Percentiles rank a stretch among this genome's conserved stretches.
Conservation (phyloP, 257 asterid species). For the Salvia miltiorrhiza region DNA sequence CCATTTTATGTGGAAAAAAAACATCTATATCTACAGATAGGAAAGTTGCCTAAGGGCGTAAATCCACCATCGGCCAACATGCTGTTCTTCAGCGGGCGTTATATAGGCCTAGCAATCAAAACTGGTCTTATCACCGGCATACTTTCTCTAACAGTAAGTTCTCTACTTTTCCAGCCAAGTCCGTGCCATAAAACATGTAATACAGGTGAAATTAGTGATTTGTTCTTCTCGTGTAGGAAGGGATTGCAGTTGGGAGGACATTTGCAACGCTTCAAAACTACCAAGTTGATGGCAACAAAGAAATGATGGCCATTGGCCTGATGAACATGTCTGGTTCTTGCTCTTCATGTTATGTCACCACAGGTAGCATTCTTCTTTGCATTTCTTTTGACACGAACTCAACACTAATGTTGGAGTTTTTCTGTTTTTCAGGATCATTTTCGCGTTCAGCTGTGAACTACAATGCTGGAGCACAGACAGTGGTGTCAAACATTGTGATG, state of each 20-base stretch:
- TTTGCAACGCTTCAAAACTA: constrained; percentile 76
- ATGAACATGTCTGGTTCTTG: constrained; percentile 95
- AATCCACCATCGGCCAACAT: constrained; percentile 78
- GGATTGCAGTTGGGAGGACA: constrained; percentile 94
- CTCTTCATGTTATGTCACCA: constrained; percentile 80
- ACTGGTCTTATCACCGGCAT: constrained; percentile 81
- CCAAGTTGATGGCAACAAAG: constrained; percentile 96
- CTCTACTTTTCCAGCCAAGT: not conserved
- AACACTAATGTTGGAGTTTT: not conserved
- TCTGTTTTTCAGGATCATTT: constrained; percentile 67
- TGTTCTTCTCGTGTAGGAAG: constrained; percentile 46
- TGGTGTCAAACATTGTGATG: constrained; percentile 75
- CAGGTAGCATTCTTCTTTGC: constrained; percentile 39
- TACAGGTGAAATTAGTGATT: not conserved
- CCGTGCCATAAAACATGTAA: not conserved
- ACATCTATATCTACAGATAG: constrained; percentile 51
- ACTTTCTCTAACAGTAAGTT: constrained; percentile 79
- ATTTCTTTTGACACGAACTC: not conserved
- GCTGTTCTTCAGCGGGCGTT: constrained; percentile 56
- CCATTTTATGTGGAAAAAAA: not conserved
- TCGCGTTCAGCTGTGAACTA: constrained; percentile 92
- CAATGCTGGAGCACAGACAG: constrained; percentile 85
- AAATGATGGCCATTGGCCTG: constrained; percentile 93
- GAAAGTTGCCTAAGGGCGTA: constrained; percentile 75
- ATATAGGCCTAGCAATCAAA: constrained; percentile 63